phyloP scores from a whole-genome alignment of 768 basidiomycete genomes.

The Daedaleopsis nitida region DNA sequence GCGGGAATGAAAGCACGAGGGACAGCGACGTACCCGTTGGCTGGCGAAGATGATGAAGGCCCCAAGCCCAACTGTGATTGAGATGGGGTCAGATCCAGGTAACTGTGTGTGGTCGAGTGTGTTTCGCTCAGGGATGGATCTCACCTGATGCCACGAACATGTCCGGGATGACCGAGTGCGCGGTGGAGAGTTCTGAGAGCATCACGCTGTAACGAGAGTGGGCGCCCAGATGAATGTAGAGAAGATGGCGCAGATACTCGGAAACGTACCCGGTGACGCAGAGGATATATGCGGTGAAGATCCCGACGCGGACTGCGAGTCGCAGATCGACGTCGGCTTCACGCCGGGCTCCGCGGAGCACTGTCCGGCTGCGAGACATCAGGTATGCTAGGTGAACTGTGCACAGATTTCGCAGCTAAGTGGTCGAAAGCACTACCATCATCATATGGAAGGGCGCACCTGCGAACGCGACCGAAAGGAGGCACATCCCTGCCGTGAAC shows the following conservation, averaged over 20 bases:
- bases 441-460: slow-evolving; percentile 12
- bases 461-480: slow-evolving; percentile 22
- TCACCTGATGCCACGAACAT: slow-evolving; percentile 31
- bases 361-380: slow-evolving; percentile 24
- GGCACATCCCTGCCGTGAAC: slow-evolving; percentile 27
- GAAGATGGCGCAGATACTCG: neutral
- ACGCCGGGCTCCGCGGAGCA: slow-evolving; percentile 14
- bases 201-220: slow-evolving; percentile 9
- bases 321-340: slow-evolving; percentile 16
- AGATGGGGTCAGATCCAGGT: neutral
- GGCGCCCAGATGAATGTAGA: neutral
- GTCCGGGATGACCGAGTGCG: slow-evolving; percentile 23
- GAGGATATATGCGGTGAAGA: slow-evolving; percentile 28
- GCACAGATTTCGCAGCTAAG: neutral
- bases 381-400: slow-evolving; percentile 21
- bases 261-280: slow-evolving; percentile 25
- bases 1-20: neutral
- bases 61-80: slow-evolving; percentile 24
- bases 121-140: neutral
- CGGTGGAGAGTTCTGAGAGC: slow-evolving; percentile 13
- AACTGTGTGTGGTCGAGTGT: neutral
- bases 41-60: slow-evolving; percentile 30
- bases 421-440: neutral
- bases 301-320: slow-evolving; percentile 23
- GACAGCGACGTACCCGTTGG: slow-evolving; percentile 19